A percentile compares a stretch with the other conserved stretches of the same genome.
Conservation (phyloP, 345 rosid genomes). For the Angophora floribunda region DNA sequence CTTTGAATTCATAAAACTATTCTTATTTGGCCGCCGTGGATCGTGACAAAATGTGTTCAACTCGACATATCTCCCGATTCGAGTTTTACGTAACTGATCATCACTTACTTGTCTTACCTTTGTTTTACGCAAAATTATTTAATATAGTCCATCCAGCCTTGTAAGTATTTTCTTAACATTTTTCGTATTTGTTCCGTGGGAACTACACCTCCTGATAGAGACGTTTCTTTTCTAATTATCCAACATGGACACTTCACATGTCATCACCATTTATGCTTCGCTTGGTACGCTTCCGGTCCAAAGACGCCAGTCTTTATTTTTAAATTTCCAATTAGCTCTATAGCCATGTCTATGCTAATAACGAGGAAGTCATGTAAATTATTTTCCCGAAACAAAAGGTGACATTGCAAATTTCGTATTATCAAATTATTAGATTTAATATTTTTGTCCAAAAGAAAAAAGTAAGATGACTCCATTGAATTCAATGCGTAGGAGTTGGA, state of each 20-base stretch:
- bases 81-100: not conserved
- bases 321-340: not conserved
- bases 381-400: not conserved
- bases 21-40: not conserved
- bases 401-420: not conserved
- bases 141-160: not conserved
- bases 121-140: not conserved
- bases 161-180: not conserved
- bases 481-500: not conserved
- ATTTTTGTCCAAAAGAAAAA: not conserved
- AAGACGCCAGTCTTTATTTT: not conserved
- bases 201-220: not conserved
- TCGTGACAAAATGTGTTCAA: not conserved
- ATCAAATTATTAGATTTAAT: not conserved
- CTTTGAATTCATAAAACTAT: not conserved
- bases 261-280: not conserved
- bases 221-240: not conserved
- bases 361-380: not conserved
- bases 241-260: not conserved
- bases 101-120: not conserved
- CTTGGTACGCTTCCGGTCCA: not conserved
- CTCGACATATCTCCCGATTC: not conserved
- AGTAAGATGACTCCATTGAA: not conserved
- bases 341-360: not conserved
- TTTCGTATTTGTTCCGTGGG: not conserved